Conservation (phyloP, 1,139 yeast species). For the Blastobotrys persicus region DNA sequence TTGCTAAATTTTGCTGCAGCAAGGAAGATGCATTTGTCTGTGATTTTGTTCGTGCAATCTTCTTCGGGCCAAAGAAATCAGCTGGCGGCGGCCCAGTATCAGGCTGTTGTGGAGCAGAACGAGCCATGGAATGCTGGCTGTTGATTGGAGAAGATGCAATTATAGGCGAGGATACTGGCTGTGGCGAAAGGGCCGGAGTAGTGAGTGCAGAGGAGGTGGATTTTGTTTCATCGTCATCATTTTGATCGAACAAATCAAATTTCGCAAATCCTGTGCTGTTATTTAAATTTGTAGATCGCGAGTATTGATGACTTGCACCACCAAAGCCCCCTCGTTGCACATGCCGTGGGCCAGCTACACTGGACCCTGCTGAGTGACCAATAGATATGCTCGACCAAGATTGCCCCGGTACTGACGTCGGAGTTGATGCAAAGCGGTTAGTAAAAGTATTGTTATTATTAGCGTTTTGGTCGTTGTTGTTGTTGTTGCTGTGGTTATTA, state of each 20-base stretch:
- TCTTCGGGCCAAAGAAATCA: conserved; percentile 23
- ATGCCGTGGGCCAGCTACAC: conserved; percentile 28
- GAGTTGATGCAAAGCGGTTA: not conserved
- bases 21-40: conserved; percentile 27
- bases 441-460: conserved; percentile 2
- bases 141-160: conserved; percentile 13
- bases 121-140: conserved; percentile 7
- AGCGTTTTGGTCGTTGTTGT: conserved; percentile 3
- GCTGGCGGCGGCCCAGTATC: conserved; percentile 7
- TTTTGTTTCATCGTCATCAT: conserved; percentile 23
- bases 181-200: conserved; percentile 29
- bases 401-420: conserved; percentile 3
- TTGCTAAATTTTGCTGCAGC: conserved; percentile 21
- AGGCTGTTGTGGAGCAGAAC: conserved; percentile 6
- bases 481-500: no score
- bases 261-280: conserved; percentile 17
- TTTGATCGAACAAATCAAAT: conserved; percentile 28
- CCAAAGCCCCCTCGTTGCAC: conserved; percentile 8
- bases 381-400: conserved; percentile 5
- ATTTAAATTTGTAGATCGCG: not conserved
- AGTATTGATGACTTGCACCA: conserved; percentile 1
- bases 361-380: conserved; percentile 10
- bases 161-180: conserved; percentile 14
- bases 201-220: conserved; percentile 18
- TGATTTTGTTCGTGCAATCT: conserved; percentile 30